Base-by-base conservation (phyloP, 2,329 filamentous ascomycete species). In the Aureobasidium pullulans region DNA sequence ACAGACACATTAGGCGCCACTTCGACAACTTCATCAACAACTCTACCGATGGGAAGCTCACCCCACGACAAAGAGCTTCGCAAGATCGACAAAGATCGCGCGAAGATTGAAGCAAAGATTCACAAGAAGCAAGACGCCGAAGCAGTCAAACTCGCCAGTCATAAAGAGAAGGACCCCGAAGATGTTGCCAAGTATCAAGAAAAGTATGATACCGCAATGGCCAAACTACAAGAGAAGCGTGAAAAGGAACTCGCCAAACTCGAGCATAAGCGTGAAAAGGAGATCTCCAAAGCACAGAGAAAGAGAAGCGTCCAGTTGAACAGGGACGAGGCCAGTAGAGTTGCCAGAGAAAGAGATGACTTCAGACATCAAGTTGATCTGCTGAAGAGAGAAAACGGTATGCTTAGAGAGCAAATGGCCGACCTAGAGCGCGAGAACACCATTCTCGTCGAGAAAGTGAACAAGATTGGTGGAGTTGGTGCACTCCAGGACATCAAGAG, bases 191-290 rank as follows among this genome's bases (percentile, higher is more conserved):
- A 86, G 68, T 82, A 86, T 56, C 82, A 87, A 64, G 84, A 84
- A 48, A 86, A 85, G 64, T 85, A 86, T 65, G 79, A 81, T 63
- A 79, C 79, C 11, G 86, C 90, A 66, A 74, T 88, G 47, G 75
- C 75, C 62, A 87, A 85, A 70, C 73, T 88, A 2, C 83, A 89
- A 63, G 80, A 84, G 63, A 84, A 84, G 73, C 82, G 83, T 49
- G 76, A 78, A 60, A 80, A 79, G 60, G 87, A 90, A 66, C 77
- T 83, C 61, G 77, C 76, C 65, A 87, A 86, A 70, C 79, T 80
- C 1, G 72, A 73, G 59, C 64, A 66, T 50, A 70, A 70, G 57
- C 67, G 67, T 42, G 65, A 65, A n/a, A 70, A 69, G 57, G 70
- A 71, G 50, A 62, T 64, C 16, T 69, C 72, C 31, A 77, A 77